Conservation (phyloP, 2,329 filamentous ascomycete genomes). For the Balansia obtecta region DNA sequence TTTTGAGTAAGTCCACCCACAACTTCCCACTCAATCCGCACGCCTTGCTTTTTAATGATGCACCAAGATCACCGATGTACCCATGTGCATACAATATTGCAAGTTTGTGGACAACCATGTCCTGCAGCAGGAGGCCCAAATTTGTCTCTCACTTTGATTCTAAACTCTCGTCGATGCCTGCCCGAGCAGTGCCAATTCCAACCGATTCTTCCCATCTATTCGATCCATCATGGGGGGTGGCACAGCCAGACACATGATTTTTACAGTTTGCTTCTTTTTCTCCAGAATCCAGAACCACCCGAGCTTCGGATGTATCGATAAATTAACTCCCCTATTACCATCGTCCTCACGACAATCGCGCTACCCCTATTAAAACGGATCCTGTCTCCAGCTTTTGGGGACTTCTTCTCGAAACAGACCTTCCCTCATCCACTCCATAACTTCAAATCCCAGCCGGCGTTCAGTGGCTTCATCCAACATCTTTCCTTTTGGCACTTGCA, state of each 20-base stretch:
- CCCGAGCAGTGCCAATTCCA: not conserved
- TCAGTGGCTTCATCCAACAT: slow-evolving; percentile 56
- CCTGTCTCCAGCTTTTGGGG: slow-evolving; percentile 10
- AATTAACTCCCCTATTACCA: too few species aligned
- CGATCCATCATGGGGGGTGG: not conserved
- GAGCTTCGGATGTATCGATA: too few species aligned
- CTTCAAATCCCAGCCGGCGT: slow-evolving; percentile 71
- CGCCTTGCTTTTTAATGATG: not conserved
- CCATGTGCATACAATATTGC: too few species aligned
- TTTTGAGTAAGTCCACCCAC: not conserved
- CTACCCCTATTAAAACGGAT: slow-evolving; percentile 1
- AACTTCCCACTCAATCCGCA: not conserved
- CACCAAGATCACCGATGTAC: too few species aligned
- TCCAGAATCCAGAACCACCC: too few species aligned
- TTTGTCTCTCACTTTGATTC: not conserved
- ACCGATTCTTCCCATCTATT: not conserved
- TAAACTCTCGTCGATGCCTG: not conserved
- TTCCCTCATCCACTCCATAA: slow-evolving; percentile 63
- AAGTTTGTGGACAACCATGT: too few species aligned
- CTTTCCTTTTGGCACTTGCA: slow-evolving; percentile 32
- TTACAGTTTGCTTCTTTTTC: too few species aligned
- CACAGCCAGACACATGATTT: not conserved
- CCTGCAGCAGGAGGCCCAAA: not conserved
- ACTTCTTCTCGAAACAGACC: slow-evolving; percentile 26
- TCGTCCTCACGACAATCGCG: too few species aligned